phyloP scores from a whole-genome alignment of 163 green algal species.

The Coccomyxa subellipsoidea region DNA sequence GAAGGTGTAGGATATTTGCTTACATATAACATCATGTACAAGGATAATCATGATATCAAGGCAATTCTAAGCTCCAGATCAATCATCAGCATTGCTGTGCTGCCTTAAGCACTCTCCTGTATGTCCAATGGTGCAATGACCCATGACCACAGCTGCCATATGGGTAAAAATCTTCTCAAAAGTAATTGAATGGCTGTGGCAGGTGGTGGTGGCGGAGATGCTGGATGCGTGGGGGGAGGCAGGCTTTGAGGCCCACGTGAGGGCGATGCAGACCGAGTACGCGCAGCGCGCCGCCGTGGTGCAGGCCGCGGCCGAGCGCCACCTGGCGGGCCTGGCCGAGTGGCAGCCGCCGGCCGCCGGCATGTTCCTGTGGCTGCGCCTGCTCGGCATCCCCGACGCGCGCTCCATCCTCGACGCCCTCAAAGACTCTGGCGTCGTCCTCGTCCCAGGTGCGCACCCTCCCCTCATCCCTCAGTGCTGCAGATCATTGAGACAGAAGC shows the following conservation, averaged over 20 bases:
- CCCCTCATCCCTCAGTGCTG: too few relatives aligned
- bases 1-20: too few relatives aligned
- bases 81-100: too few relatives aligned
- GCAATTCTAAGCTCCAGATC: too few relatives aligned
- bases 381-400: conserved; percentile 32
- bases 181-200: too few relatives aligned
- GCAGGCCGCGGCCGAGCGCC: conserved; percentile 19
- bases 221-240: conserved; percentile 53
- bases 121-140: too few relatives aligned
- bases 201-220: conserved; percentile 47
- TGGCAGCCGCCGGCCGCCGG: conserved; percentile 48
- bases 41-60: too few relatives aligned
- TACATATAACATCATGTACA: too few relatives aligned
- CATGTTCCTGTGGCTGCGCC: conserved; percentile 74
- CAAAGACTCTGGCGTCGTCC: conserved; percentile 43
- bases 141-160: too few relatives aligned
- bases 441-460: conserved; percentile 54
- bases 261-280: conserved; percentile 44
- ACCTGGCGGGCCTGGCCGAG: conserved; percentile 57
- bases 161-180: too few relatives aligned
- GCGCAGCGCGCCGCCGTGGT: conserved; percentile 21
- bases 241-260: conserved; percentile 54
- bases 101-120: too few relatives aligned
- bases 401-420: conserved; percentile 41
- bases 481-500: too few relatives aligned